phyloP scores from a whole-genome alignment of 352 stramenopile species.

The Halophytophthora polymorphica region DNA sequence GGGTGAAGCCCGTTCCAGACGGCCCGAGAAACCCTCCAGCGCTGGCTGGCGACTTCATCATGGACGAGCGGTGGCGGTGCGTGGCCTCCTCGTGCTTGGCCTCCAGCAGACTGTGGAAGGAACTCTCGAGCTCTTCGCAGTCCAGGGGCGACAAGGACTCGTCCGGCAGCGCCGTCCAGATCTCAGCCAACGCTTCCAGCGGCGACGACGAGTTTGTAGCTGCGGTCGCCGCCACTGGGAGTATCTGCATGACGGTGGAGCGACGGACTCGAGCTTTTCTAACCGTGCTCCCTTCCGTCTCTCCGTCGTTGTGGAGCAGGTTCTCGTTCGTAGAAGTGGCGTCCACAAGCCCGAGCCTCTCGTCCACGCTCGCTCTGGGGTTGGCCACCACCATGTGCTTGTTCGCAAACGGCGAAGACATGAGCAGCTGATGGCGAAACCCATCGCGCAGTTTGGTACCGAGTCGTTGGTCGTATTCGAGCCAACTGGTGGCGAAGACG shows the following conservation, averaged over 20 bases:
- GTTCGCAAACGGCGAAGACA: conserved; percentile 25
- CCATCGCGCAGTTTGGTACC: conserved; percentile 41
- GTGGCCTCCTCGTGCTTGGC: conserved; percentile 27
- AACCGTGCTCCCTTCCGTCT: not conserved
- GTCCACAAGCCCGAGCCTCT: not conserved
- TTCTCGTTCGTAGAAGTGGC: not conserved
- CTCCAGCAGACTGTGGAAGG: conserved; percentile 34
- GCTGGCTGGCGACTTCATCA: not conserved
- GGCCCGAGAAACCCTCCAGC: conserved; percentile 1
- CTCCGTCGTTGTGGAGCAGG: not conserved
- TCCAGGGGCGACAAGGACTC: conserved; percentile 42
- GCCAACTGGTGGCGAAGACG: conserved; percentile 41
- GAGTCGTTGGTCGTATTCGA: conserved; percentile 42
- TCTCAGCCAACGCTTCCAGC: conserved; percentile 31
- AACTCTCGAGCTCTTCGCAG: conserved; percentile 35
- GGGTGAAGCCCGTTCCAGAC: conserved; percentile 15
- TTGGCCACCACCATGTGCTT: conserved; percentile 6
- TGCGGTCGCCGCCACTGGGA: conserved; percentile 1
- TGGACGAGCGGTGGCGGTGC: conserved; percentile 1
- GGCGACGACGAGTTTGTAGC: conserved; percentile 14
- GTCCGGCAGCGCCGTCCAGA: conserved; percentile 32
- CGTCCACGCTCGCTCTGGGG: not conserved
- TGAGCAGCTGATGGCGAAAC: conserved; percentile 38
- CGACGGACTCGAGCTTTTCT: not conserved
- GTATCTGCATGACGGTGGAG: conserved; percentile 8